A percentile compares a stretch with the other conserved stretches of the same genome.
These are phyloP conservation scores for Hirsutella thompsonii DNA, from an alignment of 2,329 filamentous ascomycete genomes.

Conservation along the genomic window DNA sequence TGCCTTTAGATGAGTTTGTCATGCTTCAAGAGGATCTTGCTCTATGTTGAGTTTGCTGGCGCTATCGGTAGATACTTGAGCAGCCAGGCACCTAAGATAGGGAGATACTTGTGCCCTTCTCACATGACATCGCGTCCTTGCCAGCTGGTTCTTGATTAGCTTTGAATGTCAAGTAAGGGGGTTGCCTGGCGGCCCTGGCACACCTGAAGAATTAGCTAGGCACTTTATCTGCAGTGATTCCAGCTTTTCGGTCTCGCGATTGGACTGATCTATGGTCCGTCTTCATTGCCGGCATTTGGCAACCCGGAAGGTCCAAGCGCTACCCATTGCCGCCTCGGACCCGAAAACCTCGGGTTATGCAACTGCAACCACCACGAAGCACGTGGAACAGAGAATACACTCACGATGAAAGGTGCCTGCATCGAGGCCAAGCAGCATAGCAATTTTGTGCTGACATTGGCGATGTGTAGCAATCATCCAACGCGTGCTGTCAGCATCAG, in stretches of 20 bases:
- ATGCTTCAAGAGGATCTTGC: too few relatives aligned
- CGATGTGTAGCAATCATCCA: constrained; percentile 67
- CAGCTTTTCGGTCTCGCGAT: too few relatives aligned
- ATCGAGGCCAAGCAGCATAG: background rate
- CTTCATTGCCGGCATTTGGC: background rate
- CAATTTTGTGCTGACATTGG: background rate
- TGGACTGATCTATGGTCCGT: background rate
- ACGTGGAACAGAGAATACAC: background rate
- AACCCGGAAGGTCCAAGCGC: too few relatives aligned
- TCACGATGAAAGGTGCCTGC: background rate
- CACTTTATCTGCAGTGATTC: background rate
- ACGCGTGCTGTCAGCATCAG: constrained; percentile 86
- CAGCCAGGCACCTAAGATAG: background rate
- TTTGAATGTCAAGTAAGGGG: background rate
- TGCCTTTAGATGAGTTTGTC: too few relatives aligned
- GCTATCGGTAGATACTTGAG: too few relatives aligned
- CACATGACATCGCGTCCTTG: constrained; percentile 3
- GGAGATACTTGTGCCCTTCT: background rate
- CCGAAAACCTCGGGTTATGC: too few relatives aligned
- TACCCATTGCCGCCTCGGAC: too few relatives aligned
- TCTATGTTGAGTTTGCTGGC: too few relatives aligned
- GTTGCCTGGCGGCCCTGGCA: background rate
- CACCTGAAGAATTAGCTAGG: background rate
- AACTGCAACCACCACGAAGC: too few relatives aligned
- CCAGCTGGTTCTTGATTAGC: background rate